Evolutionary conservation across 306 rosid genomes (phyloP).

Genomic region (Vigna reflexopilosa): DNA sequence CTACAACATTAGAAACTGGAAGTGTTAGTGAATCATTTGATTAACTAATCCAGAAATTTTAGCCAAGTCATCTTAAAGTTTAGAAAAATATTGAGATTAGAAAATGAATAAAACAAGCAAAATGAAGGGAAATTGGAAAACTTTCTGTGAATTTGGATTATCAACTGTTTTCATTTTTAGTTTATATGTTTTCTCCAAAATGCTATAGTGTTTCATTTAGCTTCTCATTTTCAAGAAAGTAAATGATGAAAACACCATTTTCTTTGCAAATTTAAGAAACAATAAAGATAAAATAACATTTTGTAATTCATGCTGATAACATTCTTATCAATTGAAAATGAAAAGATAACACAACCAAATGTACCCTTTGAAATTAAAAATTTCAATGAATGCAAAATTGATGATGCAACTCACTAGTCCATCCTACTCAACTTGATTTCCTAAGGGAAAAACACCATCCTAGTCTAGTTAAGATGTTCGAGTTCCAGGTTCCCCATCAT

Average conservation of each 20-base stretch:
- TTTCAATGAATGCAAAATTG: slow-evolving; percentile 24
- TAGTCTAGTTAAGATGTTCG: slow-evolving; percentile 3
- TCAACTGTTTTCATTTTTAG: neutral
- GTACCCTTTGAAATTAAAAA: slow-evolving; percentile 14
- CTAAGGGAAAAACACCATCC: neutral
- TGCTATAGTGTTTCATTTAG: neutral
- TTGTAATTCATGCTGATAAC: neutral
- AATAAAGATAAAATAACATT: neutral
- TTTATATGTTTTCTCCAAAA: neutral
- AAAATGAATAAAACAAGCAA: neutral
- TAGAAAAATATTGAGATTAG: neutral
- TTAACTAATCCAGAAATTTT: slow-evolving; percentile 16
- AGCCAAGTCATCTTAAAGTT: neutral
- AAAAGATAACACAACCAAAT: neutral
- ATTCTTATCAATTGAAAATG: neutral
- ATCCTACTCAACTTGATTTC: slow-evolving; percentile 7
- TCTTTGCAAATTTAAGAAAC: neutral
- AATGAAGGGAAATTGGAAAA: neutral
- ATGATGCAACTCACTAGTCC: neutral
- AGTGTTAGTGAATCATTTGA: slow-evolving; percentile 30
- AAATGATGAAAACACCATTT: neutral
- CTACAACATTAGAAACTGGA: slow-evolving; percentile 50
- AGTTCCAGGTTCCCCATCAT: neutral
- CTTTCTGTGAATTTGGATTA: neutral
- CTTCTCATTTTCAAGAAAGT: neutral